A percentile compares a stretch with the other conserved stretches of the same genome.
Conservation (phyloP, 2,329 filamentous ascomycete species). For the Paraconiothyrium brasiliense region DNA sequence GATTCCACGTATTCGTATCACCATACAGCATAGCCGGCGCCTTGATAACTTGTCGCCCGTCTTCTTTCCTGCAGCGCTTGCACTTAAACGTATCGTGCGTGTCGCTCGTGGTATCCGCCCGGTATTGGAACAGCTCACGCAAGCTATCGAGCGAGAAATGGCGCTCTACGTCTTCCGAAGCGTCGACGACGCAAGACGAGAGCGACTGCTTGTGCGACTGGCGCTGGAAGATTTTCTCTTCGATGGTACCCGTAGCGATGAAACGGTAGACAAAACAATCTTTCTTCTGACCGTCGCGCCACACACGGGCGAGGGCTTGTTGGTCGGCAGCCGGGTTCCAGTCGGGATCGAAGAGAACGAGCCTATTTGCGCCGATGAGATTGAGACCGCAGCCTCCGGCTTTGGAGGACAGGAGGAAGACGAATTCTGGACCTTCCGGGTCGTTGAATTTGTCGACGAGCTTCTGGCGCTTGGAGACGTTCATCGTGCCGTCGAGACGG, state of each 20-base stretch:
- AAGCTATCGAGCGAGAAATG: constrained; percentile 94
- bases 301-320: constrained; percentile 94
- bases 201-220: constrained; percentile 98
- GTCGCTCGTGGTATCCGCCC: constrained; percentile 83
- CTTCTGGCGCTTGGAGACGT: constrained; percentile 95
- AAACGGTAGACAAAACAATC: constrained; percentile 99
- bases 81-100: constrained; percentile 99
- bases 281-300: constrained; percentile 99
- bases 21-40: constrained; percentile 95
- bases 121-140: constrained; percentile 93
- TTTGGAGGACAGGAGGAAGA: constrained; percentile 96
- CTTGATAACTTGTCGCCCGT: constrained; percentile 87
- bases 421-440: constrained; percentile 85
- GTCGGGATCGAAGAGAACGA: constrained; percentile 91
- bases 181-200: constrained; percentile 95
- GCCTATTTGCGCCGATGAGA: constrained; percentile 90
- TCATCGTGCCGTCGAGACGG: constrained; percentile 96
- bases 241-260: constrained; percentile 96
- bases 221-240: constrained; percentile 99
- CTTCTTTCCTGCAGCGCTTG: constrained; percentile 84
- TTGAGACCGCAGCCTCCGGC: constrained; percentile 97
- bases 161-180: constrained; percentile 93
- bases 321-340: constrained; percentile 99
- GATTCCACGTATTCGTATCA: constrained; percentile 99
- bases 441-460: constrained; percentile 98